A percentile compares a stretch with the other conserved stretches of the same genome.
Evolutionary conservation across 768 basidiomycete species (phyloP).

Genomic region (Boletus coccyginus): DNA sequence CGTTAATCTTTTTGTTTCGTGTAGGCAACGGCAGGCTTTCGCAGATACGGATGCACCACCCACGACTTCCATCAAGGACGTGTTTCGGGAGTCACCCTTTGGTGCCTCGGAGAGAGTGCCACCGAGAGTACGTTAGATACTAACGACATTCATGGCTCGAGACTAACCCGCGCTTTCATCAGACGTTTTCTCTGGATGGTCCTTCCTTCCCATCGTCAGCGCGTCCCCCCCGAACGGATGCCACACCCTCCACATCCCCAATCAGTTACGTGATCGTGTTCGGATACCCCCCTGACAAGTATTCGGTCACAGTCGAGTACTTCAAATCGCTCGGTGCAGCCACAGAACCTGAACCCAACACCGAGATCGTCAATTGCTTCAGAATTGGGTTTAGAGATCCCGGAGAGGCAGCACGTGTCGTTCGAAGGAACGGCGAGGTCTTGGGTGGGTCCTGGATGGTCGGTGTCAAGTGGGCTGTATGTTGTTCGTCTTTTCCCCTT

Average conservation of each 20-base stretch:
- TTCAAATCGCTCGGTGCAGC: slow-evolving; percentile 71
- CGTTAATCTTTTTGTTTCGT: slow-evolving; percentile 5
- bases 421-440: slow-evolving; percentile 81
- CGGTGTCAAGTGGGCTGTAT: slow-evolving; percentile 81
- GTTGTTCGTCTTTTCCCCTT: slow-evolving; percentile 28
- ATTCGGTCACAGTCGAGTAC: slow-evolving; percentile 67
- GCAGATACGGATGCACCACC: slow-evolving; percentile 83
- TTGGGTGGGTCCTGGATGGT: slow-evolving; percentile 77
- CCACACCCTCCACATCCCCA: slow-evolving; percentile 35
- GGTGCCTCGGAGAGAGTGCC: slow-evolving; percentile 26
- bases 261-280: slow-evolving; percentile 74
- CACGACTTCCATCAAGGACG: slow-evolving; percentile 69
- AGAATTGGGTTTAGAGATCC: slow-evolving; percentile 69
- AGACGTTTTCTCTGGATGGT: slow-evolving; percentile 25
- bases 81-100: slow-evolving; percentile 51
- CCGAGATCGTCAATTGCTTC: slow-evolving; percentile 78
- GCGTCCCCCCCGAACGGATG: slow-evolving; percentile 22
- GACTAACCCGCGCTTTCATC: background rate
- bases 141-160: too few relatives aligned
- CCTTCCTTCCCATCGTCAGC: slow-evolving; percentile 12
- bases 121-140: slow-evolving; percentile 18
- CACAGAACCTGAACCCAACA: slow-evolving; percentile 64
- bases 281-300: slow-evolving; percentile 84
- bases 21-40: slow-evolving; percentile 58
- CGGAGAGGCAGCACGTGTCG: slow-evolving; percentile 74